A percentile compares a stretch with the other conserved stretches of the same genome.
Evolutionary conservation across 495 filamentous ascomycete species (phyloP).

Genomic region (Penicillium tannophilum): DNA sequence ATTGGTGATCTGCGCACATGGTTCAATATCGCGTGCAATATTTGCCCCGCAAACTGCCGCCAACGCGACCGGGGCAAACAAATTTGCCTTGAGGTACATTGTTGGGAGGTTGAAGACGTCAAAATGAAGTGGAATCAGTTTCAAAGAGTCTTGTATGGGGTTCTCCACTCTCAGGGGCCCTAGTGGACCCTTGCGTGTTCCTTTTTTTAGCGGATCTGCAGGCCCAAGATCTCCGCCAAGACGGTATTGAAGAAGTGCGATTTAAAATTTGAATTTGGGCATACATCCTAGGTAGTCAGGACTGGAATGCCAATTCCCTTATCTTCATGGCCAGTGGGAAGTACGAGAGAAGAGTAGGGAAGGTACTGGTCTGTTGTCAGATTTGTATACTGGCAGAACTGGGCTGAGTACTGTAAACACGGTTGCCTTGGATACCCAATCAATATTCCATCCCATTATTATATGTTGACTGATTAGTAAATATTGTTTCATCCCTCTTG

Average conservation of each 20-base stretch:
- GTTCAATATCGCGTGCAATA: constrained; percentile 23
- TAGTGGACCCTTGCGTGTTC: constrained; percentile 30
- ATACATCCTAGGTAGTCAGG: background rate
- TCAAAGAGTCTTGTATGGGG: constrained; percentile 10
- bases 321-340: background rate
- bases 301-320: background rate
- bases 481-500: too few relatives aligned
- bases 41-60: constrained; percentile 18
- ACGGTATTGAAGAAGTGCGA: background rate
- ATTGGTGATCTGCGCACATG: constrained; percentile 29
- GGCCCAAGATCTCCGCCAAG: background rate
- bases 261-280: background rate
- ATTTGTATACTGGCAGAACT: background rate
- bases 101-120: constrained; percentile 13
- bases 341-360: background rate
- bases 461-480: too few relatives aligned
- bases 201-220: constrained; percentile 27
- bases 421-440: constrained; percentile 5
- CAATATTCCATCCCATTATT: background rate
- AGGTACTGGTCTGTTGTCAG: background rate
- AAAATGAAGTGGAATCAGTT: constrained; percentile 1
- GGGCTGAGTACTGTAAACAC: background rate
- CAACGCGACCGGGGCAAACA: constrained; percentile 19
- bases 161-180: constrained; percentile 27
- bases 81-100: constrained; percentile 22